phyloP scores from a whole-genome alignment of 2,329 filamentous ascomycete species.

The Sporothrix dimorphospora region DNA sequence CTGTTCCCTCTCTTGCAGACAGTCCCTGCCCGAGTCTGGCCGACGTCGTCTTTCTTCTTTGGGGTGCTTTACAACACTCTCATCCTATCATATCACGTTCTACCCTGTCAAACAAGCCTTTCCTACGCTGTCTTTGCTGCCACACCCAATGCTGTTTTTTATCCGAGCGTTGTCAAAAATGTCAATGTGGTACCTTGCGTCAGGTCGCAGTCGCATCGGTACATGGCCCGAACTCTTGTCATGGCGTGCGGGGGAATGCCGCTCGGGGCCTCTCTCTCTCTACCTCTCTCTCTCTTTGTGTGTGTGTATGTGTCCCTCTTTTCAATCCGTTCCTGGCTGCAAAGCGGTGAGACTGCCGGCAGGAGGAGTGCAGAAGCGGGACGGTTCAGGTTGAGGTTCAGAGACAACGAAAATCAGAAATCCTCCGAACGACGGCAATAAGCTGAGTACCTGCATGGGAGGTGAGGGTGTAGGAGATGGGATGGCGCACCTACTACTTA shows the following conservation, averaged over 20 bases:
- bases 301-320: too few relatives aligned
- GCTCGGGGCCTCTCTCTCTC: neutral
- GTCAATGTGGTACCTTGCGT: constrained; percentile 14
- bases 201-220: constrained; percentile 6
- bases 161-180: neutral
- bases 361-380: neutral
- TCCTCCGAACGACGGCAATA: neutral
- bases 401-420: neutral
- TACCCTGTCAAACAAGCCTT: neutral
- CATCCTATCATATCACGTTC: neutral
- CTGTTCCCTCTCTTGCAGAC: neutral
- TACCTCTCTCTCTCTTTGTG: too few relatives aligned
- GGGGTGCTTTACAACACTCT: neutral
- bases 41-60: neutral
- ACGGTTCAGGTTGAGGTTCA: too few relatives aligned
- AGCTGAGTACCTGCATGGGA: neutral
- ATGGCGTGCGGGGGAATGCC: neutral
- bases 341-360: constrained; percentile 14
- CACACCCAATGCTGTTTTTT: neutral
- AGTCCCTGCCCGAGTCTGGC: neutral
- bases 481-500: too few relatives aligned
- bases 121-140: neutral
- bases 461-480: neutral
- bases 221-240: constrained; percentile 10
- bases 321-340: neutral